These are phyloP conservation scores for Suhomyces coccinellae DNA, from an alignment of 1,139 yeast genomes.

Conservation along the genomic window DNA sequence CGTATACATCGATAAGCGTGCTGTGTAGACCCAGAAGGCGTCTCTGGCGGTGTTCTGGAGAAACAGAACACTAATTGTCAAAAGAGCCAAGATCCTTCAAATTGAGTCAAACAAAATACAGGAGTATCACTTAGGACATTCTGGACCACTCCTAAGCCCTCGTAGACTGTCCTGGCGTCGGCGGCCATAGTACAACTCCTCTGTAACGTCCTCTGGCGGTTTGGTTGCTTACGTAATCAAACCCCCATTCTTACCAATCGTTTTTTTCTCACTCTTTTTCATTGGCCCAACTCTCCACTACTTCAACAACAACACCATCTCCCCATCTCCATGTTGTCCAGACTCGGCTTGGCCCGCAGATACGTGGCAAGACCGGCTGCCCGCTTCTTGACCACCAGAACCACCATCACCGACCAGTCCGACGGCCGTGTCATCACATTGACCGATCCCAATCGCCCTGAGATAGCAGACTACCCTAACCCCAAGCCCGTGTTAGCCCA, in stretches of 20 bases:
- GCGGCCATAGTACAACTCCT: no score
- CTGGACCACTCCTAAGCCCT: no score
- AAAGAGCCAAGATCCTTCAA: no score
- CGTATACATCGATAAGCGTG: background rate
- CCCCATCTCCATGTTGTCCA: constrained; percentile 26
- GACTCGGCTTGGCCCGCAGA: constrained; percentile 27
- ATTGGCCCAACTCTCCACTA: constrained; percentile 21
- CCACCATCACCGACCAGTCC: constrained; percentile 43
- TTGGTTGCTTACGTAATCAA: background rate
- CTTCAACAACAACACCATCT: constrained; percentile 5
- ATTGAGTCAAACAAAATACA: no score
- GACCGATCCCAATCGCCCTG: constrained; percentile 47
- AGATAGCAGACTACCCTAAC: constrained; percentile 47
- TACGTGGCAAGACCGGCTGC: constrained; percentile 15
- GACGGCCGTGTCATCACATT: constrained; percentile 44
- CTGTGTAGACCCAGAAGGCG: background rate
- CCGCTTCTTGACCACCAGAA: constrained; percentile 37
- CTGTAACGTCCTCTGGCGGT: no score
- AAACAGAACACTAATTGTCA: no score
- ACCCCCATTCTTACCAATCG: constrained; percentile 2
- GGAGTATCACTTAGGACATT: no score
- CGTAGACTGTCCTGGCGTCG: no score
- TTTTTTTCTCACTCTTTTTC: constrained; percentile 17
- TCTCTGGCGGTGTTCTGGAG: no score
- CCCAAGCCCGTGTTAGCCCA: constrained; percentile 54